Base-by-base conservation (phyloP, 257 asterid species). In the Primulina tabacum region DNA sequence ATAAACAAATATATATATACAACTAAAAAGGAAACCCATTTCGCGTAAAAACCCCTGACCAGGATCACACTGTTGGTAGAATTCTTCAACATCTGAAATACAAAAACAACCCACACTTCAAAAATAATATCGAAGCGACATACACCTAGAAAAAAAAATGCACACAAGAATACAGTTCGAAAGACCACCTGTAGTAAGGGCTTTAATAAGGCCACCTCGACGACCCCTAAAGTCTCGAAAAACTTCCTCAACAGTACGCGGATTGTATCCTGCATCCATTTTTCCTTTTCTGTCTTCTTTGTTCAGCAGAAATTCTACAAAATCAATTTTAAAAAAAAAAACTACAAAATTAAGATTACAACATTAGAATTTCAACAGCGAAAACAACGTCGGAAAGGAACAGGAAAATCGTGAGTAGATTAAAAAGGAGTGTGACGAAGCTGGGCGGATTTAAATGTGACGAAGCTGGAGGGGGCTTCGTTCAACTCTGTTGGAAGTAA, bases 1-100 rank as follows among this genome's bases (percentile, higher is more conserved):
- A 64, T 28, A 57, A 62, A 75, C 64, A 62, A 60, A 60, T 37
- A 60, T 16, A 43, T 26, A 8, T 28, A 32, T 60, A 60, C 60
- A 67, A 69, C 35, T 16, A 50, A 65, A 65, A 64, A 29, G 5
- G 9, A 16, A 26, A 60, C 61, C 32, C 18, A 21, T 65, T 17
- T 16, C 20, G 75, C 20, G 52, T 61, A 16, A n/a, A 57, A 60
- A 43, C 67, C 20, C 14, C 62, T 57, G 52, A 81, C 87, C 84
- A 72, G 88, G 91, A 78, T 86, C 90, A 16, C 88, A 80, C 80
- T 74, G 82, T 71, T 66, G 88, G 77, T 71, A 85, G 66, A 87
- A 84, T 59, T 87, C 90, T 43, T 87, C 88, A 69, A 77, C 84
- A 73, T 87, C 93, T 87, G 86, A 72, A 74, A 50, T 32, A 53